Evolutionary conservation across 2,329 filamentous ascomycete species (phyloP), one percentile per base, ranked within the genome.

Genomic region (Teratosphaeria epicoccoides): DNA sequence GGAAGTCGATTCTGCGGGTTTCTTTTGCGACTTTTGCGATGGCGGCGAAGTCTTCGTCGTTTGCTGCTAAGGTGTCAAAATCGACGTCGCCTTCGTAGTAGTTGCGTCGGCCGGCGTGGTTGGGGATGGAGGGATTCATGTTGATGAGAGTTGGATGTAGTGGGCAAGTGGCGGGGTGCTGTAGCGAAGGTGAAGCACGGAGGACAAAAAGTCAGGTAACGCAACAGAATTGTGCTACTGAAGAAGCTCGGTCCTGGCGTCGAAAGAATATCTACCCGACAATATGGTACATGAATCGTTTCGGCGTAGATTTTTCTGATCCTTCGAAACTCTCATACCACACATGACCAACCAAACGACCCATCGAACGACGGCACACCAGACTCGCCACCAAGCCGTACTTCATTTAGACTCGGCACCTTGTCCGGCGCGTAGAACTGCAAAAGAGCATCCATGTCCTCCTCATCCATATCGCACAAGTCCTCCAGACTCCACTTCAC

Each of bases 401-500:
- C 61, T 44, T 74, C 61, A 4, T 68, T 66, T 24, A 76, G 64
- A 23, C 61, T 69, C 3, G 74, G 74, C 9, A 76, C 67, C 11
- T 65, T 62, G 37, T 71, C 68, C 1, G 72, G 70, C 51, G 66
- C 68, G 63, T 94, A 96, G 66, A 83, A 90, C n/a, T 76, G 73
- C 33, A 97, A 71, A n/a, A 97, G 73, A 50, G 77, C 79, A 51
- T 87, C 82, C 86, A 97, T 95, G 62, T 77, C 90, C 61, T 84
- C 79, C 48, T 93, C 87, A 20, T 80, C 81, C 77, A 97, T 82
- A 28, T 80, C 79, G 59, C 88, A 90, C 59, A 97, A 79, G 56
- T 96, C 86, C 55, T 94, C 84, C 67, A 94, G 81, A 49, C 78
- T 83, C 76, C 91, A 96, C 29, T 82, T 77, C 61, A 96, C 88